A percentile compares a stretch with the other conserved stretches of the same genome.
Evolutionary conservation across 805 yeast species (phyloP).

Genomic region (Metschnikowia picachoensis): DNA sequence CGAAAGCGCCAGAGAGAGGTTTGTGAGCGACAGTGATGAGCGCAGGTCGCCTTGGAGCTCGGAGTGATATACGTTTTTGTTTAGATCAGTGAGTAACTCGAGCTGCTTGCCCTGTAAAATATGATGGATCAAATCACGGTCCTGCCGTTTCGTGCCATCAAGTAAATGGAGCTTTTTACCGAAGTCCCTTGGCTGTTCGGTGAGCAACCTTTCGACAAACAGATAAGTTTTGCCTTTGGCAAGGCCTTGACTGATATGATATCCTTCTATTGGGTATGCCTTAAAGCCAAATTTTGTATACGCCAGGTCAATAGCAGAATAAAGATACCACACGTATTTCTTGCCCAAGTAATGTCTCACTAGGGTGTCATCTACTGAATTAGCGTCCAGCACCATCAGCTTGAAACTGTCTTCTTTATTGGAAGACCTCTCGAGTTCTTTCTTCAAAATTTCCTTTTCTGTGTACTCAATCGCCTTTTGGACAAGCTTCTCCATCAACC

Average conservation of each 20-base stretch:
- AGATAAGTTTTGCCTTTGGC: conserved; percentile 17
- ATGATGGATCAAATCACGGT: conserved; percentile 27
- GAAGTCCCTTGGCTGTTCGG: conserved; percentile 3
- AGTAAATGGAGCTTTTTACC: conserved; percentile 33
- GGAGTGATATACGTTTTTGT: conserved; percentile 30
- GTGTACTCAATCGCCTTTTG: conserved; percentile 26
- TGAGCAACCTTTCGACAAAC: conserved; percentile 22
- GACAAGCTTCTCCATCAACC: conserved; percentile 28
- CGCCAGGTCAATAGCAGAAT: conserved; percentile 71
- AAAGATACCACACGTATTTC: conserved; percentile 45
- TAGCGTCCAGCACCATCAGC: conserved; percentile 29
- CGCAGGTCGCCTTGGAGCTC: conserved; percentile 30
- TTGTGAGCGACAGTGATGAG: conserved; percentile 33
- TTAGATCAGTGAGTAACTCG: conserved; percentile 35
- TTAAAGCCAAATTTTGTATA: conserved; percentile 62
- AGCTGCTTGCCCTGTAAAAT: conserved; percentile 33
- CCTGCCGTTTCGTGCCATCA: conserved; percentile 21
- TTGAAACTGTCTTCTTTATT: conserved; percentile 28
- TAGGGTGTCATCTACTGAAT: conserved; percentile 26
- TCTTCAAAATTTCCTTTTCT: conserved; percentile 28
- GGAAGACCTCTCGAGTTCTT: conserved; percentile 21
- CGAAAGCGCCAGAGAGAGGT: conserved; percentile 22
- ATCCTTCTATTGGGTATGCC: conserved; percentile 32
- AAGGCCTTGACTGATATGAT: conserved; percentile 24
- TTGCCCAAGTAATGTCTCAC: conserved; percentile 33